Conservation (phyloP, 23 red algal genomes). For the Gracilaria gracilis region DNA sequence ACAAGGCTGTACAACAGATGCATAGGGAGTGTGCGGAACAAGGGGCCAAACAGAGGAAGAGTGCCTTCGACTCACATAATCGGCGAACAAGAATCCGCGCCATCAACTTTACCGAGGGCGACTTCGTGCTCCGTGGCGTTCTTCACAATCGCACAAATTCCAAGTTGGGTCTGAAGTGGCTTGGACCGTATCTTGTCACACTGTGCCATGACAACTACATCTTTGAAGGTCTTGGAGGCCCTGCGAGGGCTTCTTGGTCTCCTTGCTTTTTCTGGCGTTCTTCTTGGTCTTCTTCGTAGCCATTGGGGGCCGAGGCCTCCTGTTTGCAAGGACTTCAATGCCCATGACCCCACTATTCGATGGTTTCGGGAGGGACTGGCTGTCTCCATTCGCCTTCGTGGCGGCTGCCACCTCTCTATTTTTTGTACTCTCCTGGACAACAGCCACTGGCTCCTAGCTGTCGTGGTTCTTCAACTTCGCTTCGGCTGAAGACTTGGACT, state of each 20-base stretch:
- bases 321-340: background rate
- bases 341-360: background rate
- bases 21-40: background rate
- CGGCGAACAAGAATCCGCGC: background rate
- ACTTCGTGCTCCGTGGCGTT: conserved; percentile 34
- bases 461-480: background rate
- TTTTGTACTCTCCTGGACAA: background rate
- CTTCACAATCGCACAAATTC: background rate
- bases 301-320: background rate
- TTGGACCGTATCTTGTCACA: too few relatives aligned
- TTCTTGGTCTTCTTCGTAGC: conserved; percentile 21
- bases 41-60: background rate
- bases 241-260: background rate
- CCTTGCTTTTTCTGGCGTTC: background rate
- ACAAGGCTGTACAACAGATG: background rate
- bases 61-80: conserved; percentile 13
- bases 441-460: background rate
- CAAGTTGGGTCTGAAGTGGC: conserved; percentile 32
- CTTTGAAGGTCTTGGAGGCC: conserved; percentile 3
- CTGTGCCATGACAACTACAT: background rate
- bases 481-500: background rate
- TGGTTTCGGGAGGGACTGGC: background rate
- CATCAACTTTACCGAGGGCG: too few relatives aligned
- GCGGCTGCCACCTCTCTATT: background rate
- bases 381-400: conserved; percentile 2